Percentiles rank a stretch among this genome's conserved stretches.
Conservation (phyloP, 2,329 filamentous ascomycete species). For the Fusarium globosum region DNA sequence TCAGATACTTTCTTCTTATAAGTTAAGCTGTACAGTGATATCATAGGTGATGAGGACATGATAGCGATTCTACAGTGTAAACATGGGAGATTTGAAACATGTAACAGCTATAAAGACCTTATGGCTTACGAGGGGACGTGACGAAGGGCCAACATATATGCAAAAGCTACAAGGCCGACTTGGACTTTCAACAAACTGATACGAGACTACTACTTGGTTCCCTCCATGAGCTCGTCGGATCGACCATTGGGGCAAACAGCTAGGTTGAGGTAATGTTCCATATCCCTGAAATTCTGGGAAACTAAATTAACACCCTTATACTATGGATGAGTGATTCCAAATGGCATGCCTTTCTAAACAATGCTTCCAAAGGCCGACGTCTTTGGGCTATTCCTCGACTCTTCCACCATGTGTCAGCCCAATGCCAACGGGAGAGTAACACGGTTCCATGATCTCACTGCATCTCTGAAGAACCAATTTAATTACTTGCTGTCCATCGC, state of each 20-base stretch:
- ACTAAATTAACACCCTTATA: too few species aligned
- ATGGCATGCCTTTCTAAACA: too few species aligned
- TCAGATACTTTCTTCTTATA: too few species aligned
- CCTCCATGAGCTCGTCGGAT: too few species aligned
- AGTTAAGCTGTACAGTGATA: too few species aligned
- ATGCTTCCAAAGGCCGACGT: too few species aligned
- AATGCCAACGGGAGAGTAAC: neutral
- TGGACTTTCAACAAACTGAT: too few species aligned
- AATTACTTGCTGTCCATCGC: too few species aligned
- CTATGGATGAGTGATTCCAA: fast-evolving
- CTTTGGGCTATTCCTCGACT: neutral
- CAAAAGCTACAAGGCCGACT: too few species aligned
- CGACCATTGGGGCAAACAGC: neutral
- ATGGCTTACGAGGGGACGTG: too few species aligned
- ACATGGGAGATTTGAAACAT: fast-evolving
- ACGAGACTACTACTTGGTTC: neutral
- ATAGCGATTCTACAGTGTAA: neutral
- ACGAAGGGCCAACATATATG: neutral
- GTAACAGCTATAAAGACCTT: fast-evolving
- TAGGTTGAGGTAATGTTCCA: fast-evolving
- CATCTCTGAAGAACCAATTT: fast-evolving
- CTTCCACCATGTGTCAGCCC: too few species aligned
- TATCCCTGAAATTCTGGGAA: neutral
- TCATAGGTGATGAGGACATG: too few species aligned
- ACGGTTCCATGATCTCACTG: fast-evolving